Base-by-base conservation (phyloP, 2,329 filamentous ascomycete genomes). In the Ophiostoma sp. region DNA sequence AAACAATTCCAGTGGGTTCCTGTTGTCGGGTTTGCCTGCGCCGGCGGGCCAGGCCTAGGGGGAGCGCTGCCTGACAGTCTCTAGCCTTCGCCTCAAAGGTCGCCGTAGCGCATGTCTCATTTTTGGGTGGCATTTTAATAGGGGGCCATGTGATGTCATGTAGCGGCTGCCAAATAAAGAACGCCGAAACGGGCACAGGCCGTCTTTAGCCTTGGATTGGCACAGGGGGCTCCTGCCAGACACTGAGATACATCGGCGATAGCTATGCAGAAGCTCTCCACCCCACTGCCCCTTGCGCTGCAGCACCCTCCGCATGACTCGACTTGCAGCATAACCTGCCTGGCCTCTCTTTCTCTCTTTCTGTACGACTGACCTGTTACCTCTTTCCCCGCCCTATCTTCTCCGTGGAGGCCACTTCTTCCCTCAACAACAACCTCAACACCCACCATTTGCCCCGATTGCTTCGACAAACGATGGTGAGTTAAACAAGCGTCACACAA, bases 401-500 rank as follows among this genome's bases (percentile, higher is more conserved):
- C 5, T n/a, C 45, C 11, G 22, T 25, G 45, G 22, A 9, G 22
- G 19, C 19, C n/a, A 7, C 42, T 52, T 52, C 36, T 66, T 50
- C 66, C 31, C 17, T 28, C 25, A 17, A 31, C 64, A 68, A 68
- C 39, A 68, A 12, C 39, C 11, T 15, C 42, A 28, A 31, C 22
- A 28, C 17, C 2, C 25, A 17, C 19, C 25, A 25, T 33, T n/a
- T 31, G 15, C 25, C 25, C 11, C 33, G 45, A 52, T 33, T 33
- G 28, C 8, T 17, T 36, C 28, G 66, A 68, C 42, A 63, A 48
- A 61, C 57, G n/a, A 75, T 75, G 74, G 74, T 75, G 42, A 72
- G 70, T 11, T n/a, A 2, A 15, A 15, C 1, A 57, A 28, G 39
- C 22, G 22, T 15, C 7, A 33, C 33, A 12, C 59, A 25, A n/a